A percentile compares a stretch with the other conserved stretches of the same genome.
These are phyloP conservation scores for Neonothopanus nambi DNA, from an alignment of 1,284 basidiomycete species.

Conservation along the genomic window DNA sequence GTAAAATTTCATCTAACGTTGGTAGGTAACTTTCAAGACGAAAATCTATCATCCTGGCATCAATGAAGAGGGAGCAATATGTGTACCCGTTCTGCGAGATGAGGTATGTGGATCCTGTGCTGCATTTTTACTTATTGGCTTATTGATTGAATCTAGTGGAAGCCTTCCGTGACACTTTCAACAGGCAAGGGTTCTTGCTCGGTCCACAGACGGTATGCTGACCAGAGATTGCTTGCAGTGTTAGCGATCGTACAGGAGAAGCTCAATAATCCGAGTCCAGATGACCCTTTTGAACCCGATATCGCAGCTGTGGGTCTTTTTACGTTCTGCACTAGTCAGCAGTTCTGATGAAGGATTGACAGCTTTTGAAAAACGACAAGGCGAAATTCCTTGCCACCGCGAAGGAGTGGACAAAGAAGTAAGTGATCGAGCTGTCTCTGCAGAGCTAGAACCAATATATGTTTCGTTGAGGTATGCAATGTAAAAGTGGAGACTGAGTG, in stretches of 20 bases:
- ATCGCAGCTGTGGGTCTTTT: conserved; percentile 65
- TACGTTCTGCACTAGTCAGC: neutral
- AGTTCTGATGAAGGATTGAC: conserved; percentile 14
- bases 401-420: conserved; percentile 84
- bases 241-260: conserved; percentile 82
- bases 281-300: conserved; percentile 87
- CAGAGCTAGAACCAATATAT: neutral
- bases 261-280: conserved; percentile 83
- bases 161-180: conserved; percentile 79
- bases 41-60: conserved; percentile 94
- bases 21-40: conserved; percentile 81
- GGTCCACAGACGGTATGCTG: neutral
- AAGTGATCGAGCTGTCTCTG: conserved; percentile 23
- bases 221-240: conserved; percentile 50
- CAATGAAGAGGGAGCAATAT: conserved; percentile 86
- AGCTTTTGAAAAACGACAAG: conserved; percentile 76
- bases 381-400: conserved; percentile 69
- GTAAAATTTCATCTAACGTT: neutral
- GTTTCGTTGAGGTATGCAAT: conserved; percentile 1
- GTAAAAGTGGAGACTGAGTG: conserved; percentile 4
- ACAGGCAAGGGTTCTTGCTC: conserved; percentile 49
- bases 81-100: conserved; percentile 78
- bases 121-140: conserved; percentile 11
- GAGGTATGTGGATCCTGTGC: conserved; percentile 51
- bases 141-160: conserved; percentile 65